Evolutionary conservation across 164 flowering plant genomes (phyloP), one percentile per base, ranked within the genome.

Genomic region (Tetrastigma voinierianum): DNA sequence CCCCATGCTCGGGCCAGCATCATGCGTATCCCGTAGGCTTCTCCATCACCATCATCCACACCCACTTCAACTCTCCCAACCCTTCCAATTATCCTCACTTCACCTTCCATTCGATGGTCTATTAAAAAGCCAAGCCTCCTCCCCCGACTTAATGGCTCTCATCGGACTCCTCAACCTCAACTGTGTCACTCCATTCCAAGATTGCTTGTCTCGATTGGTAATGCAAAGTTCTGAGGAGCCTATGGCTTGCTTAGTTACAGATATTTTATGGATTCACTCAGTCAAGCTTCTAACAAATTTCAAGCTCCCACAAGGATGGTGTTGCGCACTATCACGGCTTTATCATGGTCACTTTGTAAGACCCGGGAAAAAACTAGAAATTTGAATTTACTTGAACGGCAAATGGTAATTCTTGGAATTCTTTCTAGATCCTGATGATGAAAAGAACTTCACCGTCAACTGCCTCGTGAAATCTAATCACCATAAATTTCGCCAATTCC

Each of bases 11-110:
- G n/a, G n/a, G 87, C 79, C 2, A 63, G 51, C 60, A 68, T 80
- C 23, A 79, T 86, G 77, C 56, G 67, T n/a, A n/a, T n/a, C n/a
- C 78, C 49, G 74, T 54, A 66, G 90, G 88, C 61, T 82, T 86
- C 69, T 73, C 80, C 65, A 73, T 86, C 54, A 70, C 84, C 71
- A 62, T 84, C 14, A 16, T 84, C 45, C 85, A 81, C 60, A 74
- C 84, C 18, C 55, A 52, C 65, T 72, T 74, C 76, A 84, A 84
- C 81, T 59, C 82, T 46, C 82, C 79, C 0, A 57, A 76, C 66
- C 76, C 82, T 13, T 52, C 75, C 24, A 61, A 66, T 4, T 23
- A 64, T 53, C 88, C 87, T 12, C 68, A 74, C 66, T 78, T 84
- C 78, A 57, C 68, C 65, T 80, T 84, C 72, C 71, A 49, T 62